phyloP scores from a whole-genome alignment of 306 rosid species.

The Cyamopsis tetragonoloba region DNA sequence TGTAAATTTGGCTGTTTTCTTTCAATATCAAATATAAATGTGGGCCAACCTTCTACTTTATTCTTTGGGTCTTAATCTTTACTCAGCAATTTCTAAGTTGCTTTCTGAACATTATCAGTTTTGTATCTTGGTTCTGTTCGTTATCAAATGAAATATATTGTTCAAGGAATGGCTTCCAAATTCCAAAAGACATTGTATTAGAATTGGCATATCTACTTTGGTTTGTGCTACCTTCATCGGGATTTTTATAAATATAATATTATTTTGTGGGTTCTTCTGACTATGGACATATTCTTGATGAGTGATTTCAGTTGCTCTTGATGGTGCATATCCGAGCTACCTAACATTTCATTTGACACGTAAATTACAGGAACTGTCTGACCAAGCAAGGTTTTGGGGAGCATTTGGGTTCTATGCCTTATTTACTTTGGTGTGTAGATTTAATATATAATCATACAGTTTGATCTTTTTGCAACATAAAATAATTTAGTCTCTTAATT shows the following conservation, averaged over 20 bases:
- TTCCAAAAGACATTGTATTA: neutral
- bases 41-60: neutral
- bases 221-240: neutral
- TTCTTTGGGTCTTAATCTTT: conserved; percentile 14
- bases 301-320: conserved; percentile 16
- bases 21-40: neutral
- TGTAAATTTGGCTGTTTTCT: neutral
- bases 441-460: conserved; percentile 1
- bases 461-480: conserved; percentile 1
- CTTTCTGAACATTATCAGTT: neutral
- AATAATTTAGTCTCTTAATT: conserved; percentile 2
- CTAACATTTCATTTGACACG: conserved; percentile 23
- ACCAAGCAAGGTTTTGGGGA: conserved; percentile 96
- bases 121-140: neutral
- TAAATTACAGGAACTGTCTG: conserved; percentile 61
- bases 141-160: neutral
- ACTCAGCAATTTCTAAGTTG: conserved; percentile 3
- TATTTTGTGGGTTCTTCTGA: conserved; percentile 6
- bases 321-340: neutral
- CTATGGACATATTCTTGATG: neutral
- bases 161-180: conserved; percentile 6
- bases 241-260: neutral
- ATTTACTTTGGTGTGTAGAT: conserved; percentile 59
- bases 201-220: conserved; percentile 7
- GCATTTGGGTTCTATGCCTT: conserved; percentile 81